These are phyloP conservation scores for Xylariomycetidae sp. DNA, from an alignment of 2,329 filamentous ascomycete genomes.

Conservation along the genomic window DNA sequence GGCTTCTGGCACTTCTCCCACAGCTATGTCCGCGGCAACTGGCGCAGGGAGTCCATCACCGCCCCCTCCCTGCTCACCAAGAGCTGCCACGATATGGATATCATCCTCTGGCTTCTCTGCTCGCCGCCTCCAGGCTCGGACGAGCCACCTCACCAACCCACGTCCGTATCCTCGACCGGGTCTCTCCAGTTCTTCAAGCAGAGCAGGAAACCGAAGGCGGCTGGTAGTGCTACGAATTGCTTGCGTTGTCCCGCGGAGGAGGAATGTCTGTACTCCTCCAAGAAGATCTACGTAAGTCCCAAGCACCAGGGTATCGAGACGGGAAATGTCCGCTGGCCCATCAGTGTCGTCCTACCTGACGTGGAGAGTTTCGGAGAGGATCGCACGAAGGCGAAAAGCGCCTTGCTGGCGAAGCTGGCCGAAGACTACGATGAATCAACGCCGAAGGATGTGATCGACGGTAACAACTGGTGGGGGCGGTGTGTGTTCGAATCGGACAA, in stretches of 20 bases:
- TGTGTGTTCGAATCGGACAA: constrained; percentile 94
- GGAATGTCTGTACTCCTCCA: constrained; percentile 79
- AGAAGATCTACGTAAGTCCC: constrained; percentile 70
- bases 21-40: constrained; percentile 88
- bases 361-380: constrained; percentile 67
- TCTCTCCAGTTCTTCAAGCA: constrained; percentile 72
- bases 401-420: constrained; percentile 28
- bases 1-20: constrained; percentile 96
- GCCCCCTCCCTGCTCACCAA: constrained; percentile 86
- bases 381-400: constrained; percentile 31
- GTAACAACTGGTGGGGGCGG: constrained; percentile 76
- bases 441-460: constrained; percentile 39
- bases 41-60: constrained; percentile 73
- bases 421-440: constrained; percentile 49
- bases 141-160: constrained; percentile 63
- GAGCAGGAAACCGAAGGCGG: constrained; percentile 66
- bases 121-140: constrained; percentile 51
- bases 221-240: constrained; percentile 80
- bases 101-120: constrained; percentile 85
- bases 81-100: constrained; percentile 92
- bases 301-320: constrained; percentile 53
- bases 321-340: constrained; percentile 71
- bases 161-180: constrained; percentile 69
- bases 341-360: constrained; percentile 85
- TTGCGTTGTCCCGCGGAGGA: constrained; percentile 68